Evolutionary conservation across 2,329 filamentous ascomycete genomes (phyloP), one percentile per base, ranked within the genome.

Genomic region (Fusarium abutilonis): DNA sequence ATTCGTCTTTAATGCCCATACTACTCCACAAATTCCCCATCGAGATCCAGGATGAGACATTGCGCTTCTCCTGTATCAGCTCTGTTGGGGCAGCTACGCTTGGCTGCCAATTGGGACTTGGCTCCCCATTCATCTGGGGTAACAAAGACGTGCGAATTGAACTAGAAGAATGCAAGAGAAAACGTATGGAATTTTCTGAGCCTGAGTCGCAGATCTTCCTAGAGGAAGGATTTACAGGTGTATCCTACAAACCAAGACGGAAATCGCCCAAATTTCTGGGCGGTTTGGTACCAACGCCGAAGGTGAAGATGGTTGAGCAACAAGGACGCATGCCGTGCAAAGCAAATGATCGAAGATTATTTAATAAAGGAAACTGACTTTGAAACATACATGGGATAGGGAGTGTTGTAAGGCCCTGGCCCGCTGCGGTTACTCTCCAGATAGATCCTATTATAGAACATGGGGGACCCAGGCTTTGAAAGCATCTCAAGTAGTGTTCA

Each of bases 161-260:
- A 19, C 19, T 42, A 11, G 38, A 42, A 21, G 38, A 28, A 7
- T 41, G 39, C 31, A 50, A 42, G 39, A 42, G 47, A 15, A 50
- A 42, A 15, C 47, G 47, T 29, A 21, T 14, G 14, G 32, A 41
- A 23, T 36, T 34, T 13, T 50, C 38, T 35, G 7, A 15, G 13
- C 38, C 38, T 17, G 47, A 50, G 11, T 51, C 39, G 31, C 21
- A 31, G 14, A 38, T 38, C 14, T 43, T 19, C 8, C 28, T 51
- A 21, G 15, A 35, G 11, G 23, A 28, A 51, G 48, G 48, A 8
- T 51, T 51, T 21, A 44, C 39, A n/a, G n/a, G 48, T 43, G 47
- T 50, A 9, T 42, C 47, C 10, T 51, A 51, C 17, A 43, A 51
- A 11, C 39, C 31, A 13, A 44, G 19, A 19, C 9, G n/a, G 8